Evolutionary conservation across 2,329 filamentous ascomycete species (phyloP).

Genomic region (Tolypocladium album): DNA sequence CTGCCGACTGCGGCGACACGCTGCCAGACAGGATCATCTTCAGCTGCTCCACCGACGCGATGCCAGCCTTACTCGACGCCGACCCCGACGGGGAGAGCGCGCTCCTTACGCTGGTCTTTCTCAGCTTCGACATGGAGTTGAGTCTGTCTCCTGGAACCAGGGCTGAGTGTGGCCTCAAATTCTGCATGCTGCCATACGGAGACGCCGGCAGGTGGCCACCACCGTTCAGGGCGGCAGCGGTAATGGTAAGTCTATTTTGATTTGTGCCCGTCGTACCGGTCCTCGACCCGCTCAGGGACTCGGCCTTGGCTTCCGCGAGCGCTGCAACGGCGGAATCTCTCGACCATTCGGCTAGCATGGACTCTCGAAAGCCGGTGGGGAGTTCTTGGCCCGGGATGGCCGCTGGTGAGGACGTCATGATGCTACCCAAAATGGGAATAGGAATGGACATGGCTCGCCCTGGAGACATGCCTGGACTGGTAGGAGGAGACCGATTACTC

Average conservation of each 20-base stretch:
- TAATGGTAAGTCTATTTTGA: constrained; percentile 48
- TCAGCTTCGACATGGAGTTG: constrained; percentile 28
- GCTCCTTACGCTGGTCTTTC: constrained; percentile 45
- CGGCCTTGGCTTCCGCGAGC: constrained; percentile 58
- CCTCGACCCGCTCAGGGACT: constrained; percentile 67
- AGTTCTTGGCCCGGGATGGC: constrained; percentile 41
- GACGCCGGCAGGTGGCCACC: constrained; percentile 29
- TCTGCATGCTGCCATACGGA: constrained; percentile 38
- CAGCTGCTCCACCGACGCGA: constrained; percentile 53
- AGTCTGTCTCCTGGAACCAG: constrained; percentile 23
- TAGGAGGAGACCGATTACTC: constrained; percentile 49
- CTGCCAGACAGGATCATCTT: constrained; percentile 50
- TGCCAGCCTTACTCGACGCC: constrained; percentile 34
- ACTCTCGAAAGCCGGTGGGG: constrained; percentile 56
- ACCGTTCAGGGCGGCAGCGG: constrained; percentile 27
- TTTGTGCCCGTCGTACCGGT: constrained; percentile 46
- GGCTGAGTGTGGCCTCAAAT: constrained; percentile 37
- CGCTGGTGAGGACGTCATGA: constrained; percentile 26
- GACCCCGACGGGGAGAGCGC: constrained; percentile 33
- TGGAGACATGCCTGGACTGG: constrained; percentile 61
- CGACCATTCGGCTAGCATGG: constrained; percentile 72
- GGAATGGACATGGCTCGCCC: constrained; percentile 53
- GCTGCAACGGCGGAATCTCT: constrained; percentile 61
- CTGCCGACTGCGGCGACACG: constrained; percentile 25
- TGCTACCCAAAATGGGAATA: constrained; percentile 48